A percentile compares a stretch with the other conserved stretches of the same genome.
These are phyloP conservation scores for Otatea glauca DNA, from an alignment of 176 grass and related monocot species.

Conservation along the genomic window DNA sequence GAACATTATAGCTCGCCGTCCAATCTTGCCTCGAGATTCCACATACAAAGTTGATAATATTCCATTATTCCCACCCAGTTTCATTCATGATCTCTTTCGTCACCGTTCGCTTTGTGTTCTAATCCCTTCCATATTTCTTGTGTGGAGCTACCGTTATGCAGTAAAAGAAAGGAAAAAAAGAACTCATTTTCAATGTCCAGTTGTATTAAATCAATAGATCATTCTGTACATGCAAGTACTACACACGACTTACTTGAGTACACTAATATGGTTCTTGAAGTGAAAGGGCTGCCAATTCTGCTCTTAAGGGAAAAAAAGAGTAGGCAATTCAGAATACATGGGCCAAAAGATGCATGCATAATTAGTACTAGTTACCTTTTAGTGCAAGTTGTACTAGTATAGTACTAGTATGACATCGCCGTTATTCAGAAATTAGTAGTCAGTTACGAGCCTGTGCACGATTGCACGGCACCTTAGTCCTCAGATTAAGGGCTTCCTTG, in stretches of 20 bases:
- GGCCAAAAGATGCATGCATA: not conserved
- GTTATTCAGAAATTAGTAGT: conserved; percentile 25
- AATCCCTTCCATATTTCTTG: not conserved
- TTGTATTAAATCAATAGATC: no score
- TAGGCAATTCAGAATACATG: not conserved
- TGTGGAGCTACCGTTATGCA: not conserved
- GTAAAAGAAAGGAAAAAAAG: not conserved
- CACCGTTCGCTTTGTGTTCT: not conserved
- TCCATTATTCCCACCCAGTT: conserved; percentile 12
- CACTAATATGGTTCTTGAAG: conserved; percentile 23
- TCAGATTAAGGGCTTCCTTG: conserved; percentile 42
- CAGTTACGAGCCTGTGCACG: not conserved
- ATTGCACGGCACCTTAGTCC: not conserved
- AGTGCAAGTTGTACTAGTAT: conserved; percentile 23
- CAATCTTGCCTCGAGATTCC: conserved; percentile 44
- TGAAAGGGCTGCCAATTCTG: not conserved
- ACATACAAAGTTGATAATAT: conserved; percentile 14
- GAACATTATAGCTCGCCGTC: conserved; percentile 46
- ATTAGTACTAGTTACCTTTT: not conserved
- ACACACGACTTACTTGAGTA: not conserved
- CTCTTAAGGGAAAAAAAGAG: not conserved
- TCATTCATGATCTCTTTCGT: conserved; percentile 5
- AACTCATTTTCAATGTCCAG: not conserved
- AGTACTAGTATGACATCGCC: not conserved
- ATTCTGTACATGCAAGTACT: no score